Conservation (phyloP, 1,284 basidiomycete genomes). For the Ustilago shanxiensis region DNA sequence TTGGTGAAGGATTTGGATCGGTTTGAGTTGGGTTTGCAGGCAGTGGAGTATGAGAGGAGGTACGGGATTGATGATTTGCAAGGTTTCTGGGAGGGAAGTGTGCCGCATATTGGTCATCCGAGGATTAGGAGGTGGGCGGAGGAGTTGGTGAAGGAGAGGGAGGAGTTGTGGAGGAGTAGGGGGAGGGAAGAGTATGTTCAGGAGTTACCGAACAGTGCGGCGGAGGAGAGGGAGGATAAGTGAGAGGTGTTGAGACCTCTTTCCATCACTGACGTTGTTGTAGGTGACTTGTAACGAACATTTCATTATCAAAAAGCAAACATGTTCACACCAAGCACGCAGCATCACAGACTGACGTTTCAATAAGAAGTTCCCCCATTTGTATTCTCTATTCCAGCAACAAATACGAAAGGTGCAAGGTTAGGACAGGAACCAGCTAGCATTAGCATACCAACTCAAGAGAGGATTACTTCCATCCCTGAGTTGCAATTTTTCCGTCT, state of each 20-base stretch:
- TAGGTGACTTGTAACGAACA: background rate
- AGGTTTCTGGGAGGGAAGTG: constrained; percentile 59
- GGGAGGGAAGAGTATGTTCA: constrained; percentile 38
- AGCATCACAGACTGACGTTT: background rate
- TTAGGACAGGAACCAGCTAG: constrained; percentile 74
- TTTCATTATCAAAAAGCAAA: background rate
- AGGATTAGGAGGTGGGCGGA: constrained; percentile 53
- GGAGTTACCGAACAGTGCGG: background rate
- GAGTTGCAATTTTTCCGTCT: constrained; percentile 77
- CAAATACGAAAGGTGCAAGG: background rate
- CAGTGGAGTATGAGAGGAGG: constrained; percentile 72
- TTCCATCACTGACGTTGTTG: no score
- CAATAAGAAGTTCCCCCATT: background rate
- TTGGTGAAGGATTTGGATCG: constrained; percentile 97
- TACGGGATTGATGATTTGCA: constrained; percentile 64
- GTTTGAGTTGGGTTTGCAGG: constrained; percentile 86
- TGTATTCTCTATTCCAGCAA: background rate
- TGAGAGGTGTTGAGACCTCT: no score
- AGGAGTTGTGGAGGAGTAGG: constrained; percentile 47
- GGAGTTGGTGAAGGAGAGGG: constrained; percentile 52
- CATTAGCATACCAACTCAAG: constrained; percentile 87
- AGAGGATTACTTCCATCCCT: constrained; percentile 87
- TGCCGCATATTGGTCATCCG: constrained; percentile 52
- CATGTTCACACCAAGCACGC: background rate
- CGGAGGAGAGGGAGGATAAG: background rate